These are phyloP conservation scores for Ailanthus altissimus DNA, from an alignment of 345 rosid species.

Conservation along the genomic window DNA sequence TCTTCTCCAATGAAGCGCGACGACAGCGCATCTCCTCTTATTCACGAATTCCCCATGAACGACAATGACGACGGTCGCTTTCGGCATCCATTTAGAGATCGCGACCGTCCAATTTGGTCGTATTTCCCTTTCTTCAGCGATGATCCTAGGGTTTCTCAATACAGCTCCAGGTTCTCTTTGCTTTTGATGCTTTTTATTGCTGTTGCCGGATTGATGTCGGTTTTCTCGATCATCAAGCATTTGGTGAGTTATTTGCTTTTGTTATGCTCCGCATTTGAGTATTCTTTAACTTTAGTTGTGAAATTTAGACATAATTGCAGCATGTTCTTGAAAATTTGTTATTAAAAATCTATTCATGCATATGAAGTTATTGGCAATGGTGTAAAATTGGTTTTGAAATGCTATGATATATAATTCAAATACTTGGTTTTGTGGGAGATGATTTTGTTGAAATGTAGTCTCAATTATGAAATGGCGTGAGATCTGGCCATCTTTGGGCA, in stretches of 20 bases:
- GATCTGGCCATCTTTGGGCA: conserved; percentile 4
- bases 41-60: conserved; percentile 49
- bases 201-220: conserved; percentile 66
- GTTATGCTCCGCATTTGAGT: neutral
- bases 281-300: neutral
- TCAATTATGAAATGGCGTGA: neutral
- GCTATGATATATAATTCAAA: neutral
- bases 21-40: conserved; percentile 77
- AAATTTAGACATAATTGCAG: neutral
- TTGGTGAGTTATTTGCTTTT: conserved; percentile 50
- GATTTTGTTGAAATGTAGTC: neutral
- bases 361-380: neutral
- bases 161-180: conserved; percentile 55
- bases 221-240: conserved; percentile 62
- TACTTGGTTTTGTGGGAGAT: neutral
- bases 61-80: conserved; percentile 56
- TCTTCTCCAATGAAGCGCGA: conserved; percentile 91
- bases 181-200: conserved; percentile 47
- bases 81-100: conserved; percentile 72
- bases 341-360: neutral
- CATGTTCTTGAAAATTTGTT: neutral
- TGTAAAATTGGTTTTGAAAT: conserved; percentile 8
- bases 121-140: conserved; percentile 57
- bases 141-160: conserved; percentile 76
- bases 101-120: conserved; percentile 76